Conservation (phyloP, 495 filamentous ascomycete species). For the Podospora appendiculata region DNA sequence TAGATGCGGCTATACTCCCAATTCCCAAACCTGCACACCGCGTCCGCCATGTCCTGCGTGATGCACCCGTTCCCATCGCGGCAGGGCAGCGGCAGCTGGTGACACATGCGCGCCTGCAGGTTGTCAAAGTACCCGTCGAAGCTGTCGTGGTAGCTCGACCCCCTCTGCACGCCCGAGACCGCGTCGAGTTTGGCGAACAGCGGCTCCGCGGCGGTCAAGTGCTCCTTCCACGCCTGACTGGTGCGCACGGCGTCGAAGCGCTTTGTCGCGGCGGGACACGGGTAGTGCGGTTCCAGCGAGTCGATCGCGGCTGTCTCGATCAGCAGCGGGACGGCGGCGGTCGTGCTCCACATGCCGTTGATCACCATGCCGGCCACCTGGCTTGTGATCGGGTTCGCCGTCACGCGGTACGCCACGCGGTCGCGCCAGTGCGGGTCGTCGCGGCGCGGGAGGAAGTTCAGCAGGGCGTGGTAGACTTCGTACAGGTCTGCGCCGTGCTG, state of each 20-base stretch:
- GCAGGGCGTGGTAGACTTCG: constrained; percentile 52
- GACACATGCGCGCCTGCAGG: constrained; percentile 60
- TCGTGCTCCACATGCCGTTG: constrained; percentile 47
- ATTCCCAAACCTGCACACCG: constrained; percentile 59
- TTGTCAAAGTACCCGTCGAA: constrained; percentile 73
- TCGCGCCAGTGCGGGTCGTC: constrained; percentile 21
- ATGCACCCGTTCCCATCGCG: constrained; percentile 44
- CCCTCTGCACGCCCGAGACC: constrained; percentile 50
- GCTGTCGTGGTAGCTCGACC: constrained; percentile 50
- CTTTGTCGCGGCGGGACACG: constrained; percentile 38
- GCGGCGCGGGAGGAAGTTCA: constrained; percentile 47
- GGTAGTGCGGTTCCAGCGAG: constrained; percentile 56
- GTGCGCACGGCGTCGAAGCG: constrained; percentile 42
- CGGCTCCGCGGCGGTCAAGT: constrained; percentile 44
- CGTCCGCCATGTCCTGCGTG: constrained; percentile 44
- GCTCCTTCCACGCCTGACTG: constrained; percentile 43
- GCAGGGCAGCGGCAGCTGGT: constrained; percentile 56
- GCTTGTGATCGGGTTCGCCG: constrained; percentile 62
- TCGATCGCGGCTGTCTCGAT: constrained; percentile 48
- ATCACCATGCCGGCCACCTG: constrained; percentile 62
- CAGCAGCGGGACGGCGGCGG: constrained; percentile 33
- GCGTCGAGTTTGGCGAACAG: constrained; percentile 48
- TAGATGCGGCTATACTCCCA: constrained; percentile 66
- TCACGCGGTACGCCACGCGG: constrained; percentile 51
- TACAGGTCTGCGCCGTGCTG: constrained; percentile 60